Base-by-base conservation (phyloP, 2,329 filamentous ascomycete species). In the Endothia cerciana region DNA sequence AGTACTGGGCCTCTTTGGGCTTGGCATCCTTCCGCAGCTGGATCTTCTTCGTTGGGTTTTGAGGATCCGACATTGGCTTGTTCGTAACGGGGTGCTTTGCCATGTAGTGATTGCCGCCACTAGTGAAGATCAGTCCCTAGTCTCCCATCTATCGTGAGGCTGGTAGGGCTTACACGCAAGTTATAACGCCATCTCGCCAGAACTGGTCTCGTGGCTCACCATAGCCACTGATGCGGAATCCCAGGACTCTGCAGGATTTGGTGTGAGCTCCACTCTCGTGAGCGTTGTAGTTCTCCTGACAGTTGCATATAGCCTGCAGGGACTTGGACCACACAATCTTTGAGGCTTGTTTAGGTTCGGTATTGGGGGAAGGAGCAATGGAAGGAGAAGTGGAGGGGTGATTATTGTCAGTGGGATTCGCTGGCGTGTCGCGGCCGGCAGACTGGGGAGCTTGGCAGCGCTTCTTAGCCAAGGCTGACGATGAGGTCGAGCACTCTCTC, bases 301-400 rank as follows among this genome's bases (percentile, higher is more conserved):
- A 82, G 71, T 91, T 87, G 69, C 86, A 90, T 0, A 93, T 76
- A 17, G 84, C 83, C 65, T 87, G 84, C 4, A 89, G 82, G 43
- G 76, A 76, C 5, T 85, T 78, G 0, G 87, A 81, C 85, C 86
- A 90, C 2, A 51, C 47, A 36, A 36, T 36, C 33, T 36, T 36
- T 36, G 33, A 10, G 33, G 33, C 10, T 36, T 36, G 33, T 36
- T 36, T 5, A 36, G 33, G 33, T 36, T 36, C 33, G 10, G 33
- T 10, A 43, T 19, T 2, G 41, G 5, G 15, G 19, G 41, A 43
- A 43, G 41, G 43, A n/a, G 33, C 17, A 8, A 11, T 6, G n/a
- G 43, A 45, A 47, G 43, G 43, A 47, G 43, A 8, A 13, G 19
- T 22, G n/a, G 8, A 22, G n/a, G n/a, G 43, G 43, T 22, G 17